phyloP scores from a whole-genome alignment of 192 early-diverging fungal species.

The Coemansia sp. region DNA sequence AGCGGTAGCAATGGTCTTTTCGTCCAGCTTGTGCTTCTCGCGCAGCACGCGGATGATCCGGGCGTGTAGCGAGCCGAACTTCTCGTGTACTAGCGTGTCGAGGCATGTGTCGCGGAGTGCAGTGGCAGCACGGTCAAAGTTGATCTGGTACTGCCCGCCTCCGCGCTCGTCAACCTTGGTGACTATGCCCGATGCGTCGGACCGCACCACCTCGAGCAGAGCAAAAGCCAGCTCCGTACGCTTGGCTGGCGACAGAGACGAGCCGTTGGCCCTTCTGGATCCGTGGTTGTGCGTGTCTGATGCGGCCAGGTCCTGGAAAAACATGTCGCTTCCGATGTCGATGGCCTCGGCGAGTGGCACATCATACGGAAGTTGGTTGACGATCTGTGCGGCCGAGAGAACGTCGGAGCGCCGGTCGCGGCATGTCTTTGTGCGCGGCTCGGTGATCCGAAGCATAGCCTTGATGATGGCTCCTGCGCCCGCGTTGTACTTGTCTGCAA shows the following conservation, averaged over 20 bases:
- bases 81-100: conserved; percentile 58
- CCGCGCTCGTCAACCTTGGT: conserved; percentile 59
- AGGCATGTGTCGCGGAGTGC: conserved; percentile 60
- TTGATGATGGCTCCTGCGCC: conserved; percentile 63
- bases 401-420: conserved; percentile 53
- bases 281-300: conserved; percentile 9
- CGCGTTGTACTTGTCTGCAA: conserved; percentile 61
- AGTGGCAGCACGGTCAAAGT: conserved; percentile 58
- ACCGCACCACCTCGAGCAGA: conserved; percentile 61
- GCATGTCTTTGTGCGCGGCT: conserved; percentile 59
- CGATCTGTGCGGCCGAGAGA: conserved; percentile 56
- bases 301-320: conserved; percentile 26
- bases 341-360: conserved; percentile 31
- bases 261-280: background rate
- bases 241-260: background rate
- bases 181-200: conserved; percentile 59
- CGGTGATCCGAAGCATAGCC: conserved; percentile 58
- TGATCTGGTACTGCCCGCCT: conserved; percentile 60
- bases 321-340: conserved; percentile 44
- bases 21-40: conserved; percentile 76
- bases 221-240: conserved; percentile 54
- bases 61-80: conserved; percentile 61
- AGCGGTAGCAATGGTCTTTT: conserved; percentile 63
- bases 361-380: conserved; percentile 49
- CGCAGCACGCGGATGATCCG: conserved; percentile 67